These are phyloP conservation scores for Thalassiosira ordinaria DNA, from an alignment of 352 stramenopile species.

Conservation along the genomic window DNA sequence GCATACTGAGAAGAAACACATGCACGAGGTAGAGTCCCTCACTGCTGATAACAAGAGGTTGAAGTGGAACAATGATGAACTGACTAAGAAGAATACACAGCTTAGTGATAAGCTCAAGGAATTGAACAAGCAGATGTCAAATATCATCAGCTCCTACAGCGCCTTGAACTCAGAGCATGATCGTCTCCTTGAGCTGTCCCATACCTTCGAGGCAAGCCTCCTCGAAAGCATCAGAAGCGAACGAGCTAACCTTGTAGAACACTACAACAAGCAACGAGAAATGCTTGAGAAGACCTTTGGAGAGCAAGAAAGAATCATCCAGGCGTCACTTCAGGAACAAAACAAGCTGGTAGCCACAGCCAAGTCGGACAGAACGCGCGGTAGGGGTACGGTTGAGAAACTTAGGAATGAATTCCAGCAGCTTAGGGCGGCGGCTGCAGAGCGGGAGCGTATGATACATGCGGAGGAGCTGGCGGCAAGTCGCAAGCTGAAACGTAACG, in stretches of 20 bases:
- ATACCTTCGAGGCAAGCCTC: constrained; percentile 51
- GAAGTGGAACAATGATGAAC: constrained; percentile 50
- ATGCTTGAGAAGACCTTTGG: constrained; percentile 52
- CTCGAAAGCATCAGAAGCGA: constrained; percentile 55
- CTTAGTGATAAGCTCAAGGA: constrained; percentile 58
- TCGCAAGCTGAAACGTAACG: constrained; percentile 39
- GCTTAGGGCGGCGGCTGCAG: constrained; percentile 47
- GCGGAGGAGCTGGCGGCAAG: constrained; percentile 43
- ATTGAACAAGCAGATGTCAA: constrained; percentile 62
- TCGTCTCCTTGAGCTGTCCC: constrained; percentile 51
- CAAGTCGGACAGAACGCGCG: constrained; percentile 40
- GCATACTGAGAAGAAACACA: constrained; percentile 51
- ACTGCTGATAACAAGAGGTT: constrained; percentile 56
- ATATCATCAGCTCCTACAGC: constrained; percentile 64
- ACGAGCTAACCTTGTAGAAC: constrained; percentile 44
- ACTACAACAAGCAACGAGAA: constrained; percentile 59
- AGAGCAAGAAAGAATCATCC: constrained; percentile 57
- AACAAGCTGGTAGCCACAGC: constrained; percentile 46
- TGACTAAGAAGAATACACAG: constrained; percentile 56
- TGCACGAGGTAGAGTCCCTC: constrained; percentile 56
- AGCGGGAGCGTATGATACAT: constrained; percentile 58
- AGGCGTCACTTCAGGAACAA: constrained; percentile 55
- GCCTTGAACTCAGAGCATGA: constrained; percentile 67
- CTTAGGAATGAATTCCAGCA: constrained; percentile 63
- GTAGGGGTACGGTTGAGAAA: constrained; percentile 49